Base-by-base conservation (phyloP, 331 rosid species). In the Phaseolus coccineus region DNA sequence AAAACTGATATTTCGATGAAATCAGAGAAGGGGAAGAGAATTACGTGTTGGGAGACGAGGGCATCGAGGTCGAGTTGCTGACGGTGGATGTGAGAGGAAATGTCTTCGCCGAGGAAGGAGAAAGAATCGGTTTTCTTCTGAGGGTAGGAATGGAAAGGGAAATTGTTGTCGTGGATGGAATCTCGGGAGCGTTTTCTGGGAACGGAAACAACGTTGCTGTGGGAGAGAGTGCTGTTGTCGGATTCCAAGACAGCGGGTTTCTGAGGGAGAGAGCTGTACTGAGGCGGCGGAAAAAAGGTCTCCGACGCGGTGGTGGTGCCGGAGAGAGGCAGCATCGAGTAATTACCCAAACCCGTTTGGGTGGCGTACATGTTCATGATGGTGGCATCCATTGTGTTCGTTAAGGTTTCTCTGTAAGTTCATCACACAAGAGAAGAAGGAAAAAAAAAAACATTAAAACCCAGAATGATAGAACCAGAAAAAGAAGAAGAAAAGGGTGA, bases 111-210 rank as follows among this genome's bases (percentile, higher is more conserved):
- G 4, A 91, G 92, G 37, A 88, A 88, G 1, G 91, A 87, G 44
- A 87, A 85, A 9, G 71, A 28, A 1, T 69, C 64, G 27, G 82
- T 61, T 27, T 81, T 83, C 39, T 84, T 87, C 61, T 74, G 61
- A 53, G 76, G 55, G 9, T 16, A 11, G 2, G 83, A 71, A 57
- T 58, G 51, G 3, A 70, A 76, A 15, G 78, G 82, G 46, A n/a
- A 8, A 35, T 68, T 56, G 69, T n/a, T 56, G 16, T 73, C 76
- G 2, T 78, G 80, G 8, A 76, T 39, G 0, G 89, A 55, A 6
- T 91, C 97, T 33, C 96, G 82, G 15, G 88, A 81, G 0, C 97
- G 97, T 79, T 93, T 93, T 80, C 91, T 85, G 0, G 90, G 33
- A 0, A 71, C 14, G 2, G 89, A 81, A 8, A 28, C 59, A 2